Evolutionary conservation across 345 rosid genomes (phyloP).

Genomic region (Capsella bursapastoris): DNA sequence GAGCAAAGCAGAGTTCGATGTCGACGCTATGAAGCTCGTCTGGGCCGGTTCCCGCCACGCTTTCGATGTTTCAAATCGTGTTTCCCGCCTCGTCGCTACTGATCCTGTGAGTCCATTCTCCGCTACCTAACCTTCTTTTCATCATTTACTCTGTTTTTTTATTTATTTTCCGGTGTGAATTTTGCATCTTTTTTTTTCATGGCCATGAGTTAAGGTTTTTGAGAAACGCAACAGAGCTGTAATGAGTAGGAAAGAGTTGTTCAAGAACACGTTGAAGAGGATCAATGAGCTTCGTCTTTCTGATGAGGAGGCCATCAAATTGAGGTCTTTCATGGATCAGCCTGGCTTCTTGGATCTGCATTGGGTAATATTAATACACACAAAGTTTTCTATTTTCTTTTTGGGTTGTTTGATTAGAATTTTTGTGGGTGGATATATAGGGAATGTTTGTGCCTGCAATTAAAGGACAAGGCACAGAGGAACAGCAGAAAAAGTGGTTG

Average conservation of each 20-base stretch:
- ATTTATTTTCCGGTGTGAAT: background rate
- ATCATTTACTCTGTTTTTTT: background rate
- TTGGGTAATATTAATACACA: conserved; percentile 53
- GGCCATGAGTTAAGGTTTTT: conserved; percentile 57
- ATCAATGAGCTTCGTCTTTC: conserved; percentile 74
- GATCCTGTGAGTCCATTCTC: conserved; percentile 64
- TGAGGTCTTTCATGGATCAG: conserved; percentile 74
- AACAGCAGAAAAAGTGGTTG: conserved; percentile 90
- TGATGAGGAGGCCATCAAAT: conserved; percentile 65
- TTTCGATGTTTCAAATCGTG: conserved; percentile 69
- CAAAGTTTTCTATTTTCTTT: background rate
- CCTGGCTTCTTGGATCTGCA: conserved; percentile 89
- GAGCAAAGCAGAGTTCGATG: conserved; percentile 74
- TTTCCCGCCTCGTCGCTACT: conserved; percentile 78
- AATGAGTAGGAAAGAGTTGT: conserved; percentile 79
- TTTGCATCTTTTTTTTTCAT: background rate
- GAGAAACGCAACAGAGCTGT: conserved; percentile 67
- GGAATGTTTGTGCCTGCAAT: conserved; percentile 96
- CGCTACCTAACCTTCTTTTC: background rate
- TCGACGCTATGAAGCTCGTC: conserved; percentile 79
- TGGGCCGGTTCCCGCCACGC: conserved; percentile 88
- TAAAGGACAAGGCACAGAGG: conserved; percentile 88
- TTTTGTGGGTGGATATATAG: conserved; percentile 42
- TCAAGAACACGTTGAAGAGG: conserved; percentile 71
- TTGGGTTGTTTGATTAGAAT: conserved; percentile 6